A percentile compares a stretch with the other conserved stretches of the same genome.
These are phyloP conservation scores for Pichia membranifaciens DNA, from an alignment of 805 yeast species.

Conservation along the genomic window DNA sequence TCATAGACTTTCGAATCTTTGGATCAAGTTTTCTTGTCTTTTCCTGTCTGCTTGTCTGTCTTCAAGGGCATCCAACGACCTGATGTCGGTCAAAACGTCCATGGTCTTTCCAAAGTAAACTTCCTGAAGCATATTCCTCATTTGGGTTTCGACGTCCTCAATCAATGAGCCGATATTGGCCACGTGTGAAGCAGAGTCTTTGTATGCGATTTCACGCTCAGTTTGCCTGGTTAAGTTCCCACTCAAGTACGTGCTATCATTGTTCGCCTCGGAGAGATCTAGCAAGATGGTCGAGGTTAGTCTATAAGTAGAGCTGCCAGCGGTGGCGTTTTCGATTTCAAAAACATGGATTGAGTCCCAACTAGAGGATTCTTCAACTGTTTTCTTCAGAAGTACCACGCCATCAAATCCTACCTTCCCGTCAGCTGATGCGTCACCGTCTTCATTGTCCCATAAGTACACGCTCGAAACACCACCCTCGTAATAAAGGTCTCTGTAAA, in stretches of 20 bases:
- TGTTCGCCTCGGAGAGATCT: slow-evolving; percentile 42
- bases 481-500: slow-evolving; percentile 88
- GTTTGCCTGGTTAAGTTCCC: slow-evolving; percentile 86
- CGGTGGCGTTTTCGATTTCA: slow-evolving; percentile 50
- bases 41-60: slow-evolving; percentile 33
- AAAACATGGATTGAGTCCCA: slow-evolving; percentile 97
- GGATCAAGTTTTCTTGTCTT: slow-evolving; percentile 38
- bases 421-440: slow-evolving; percentile 37
- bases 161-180: slow-evolving; percentile 79
- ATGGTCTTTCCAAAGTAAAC: slow-evolving; percentile 94
- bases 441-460: slow-evolving; percentile 85
- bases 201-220: slow-evolving; percentile 45
- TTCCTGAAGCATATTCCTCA: slow-evolving; percentile 83
- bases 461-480: slow-evolving; percentile 91
- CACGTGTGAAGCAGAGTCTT: slow-evolving; percentile 61
- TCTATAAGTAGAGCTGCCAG: slow-evolving; percentile 48
- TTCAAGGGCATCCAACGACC: slow-evolving; percentile 37
- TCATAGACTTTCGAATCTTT: slow-evolving; percentile 30
- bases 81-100: slow-evolving; percentile 72
- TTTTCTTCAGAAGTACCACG: slow-evolving; percentile 77
- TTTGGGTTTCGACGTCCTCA: slow-evolving; percentile 82
- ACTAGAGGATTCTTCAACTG: slow-evolving; percentile 43
- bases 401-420: slow-evolving; percentile 79
- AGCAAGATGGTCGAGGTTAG: slow-evolving; percentile 85
- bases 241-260: slow-evolving; percentile 43